phyloP scores from a whole-genome alignment of 495 filamentous ascomycete species.

The Penicillium paradoxum region DNA sequence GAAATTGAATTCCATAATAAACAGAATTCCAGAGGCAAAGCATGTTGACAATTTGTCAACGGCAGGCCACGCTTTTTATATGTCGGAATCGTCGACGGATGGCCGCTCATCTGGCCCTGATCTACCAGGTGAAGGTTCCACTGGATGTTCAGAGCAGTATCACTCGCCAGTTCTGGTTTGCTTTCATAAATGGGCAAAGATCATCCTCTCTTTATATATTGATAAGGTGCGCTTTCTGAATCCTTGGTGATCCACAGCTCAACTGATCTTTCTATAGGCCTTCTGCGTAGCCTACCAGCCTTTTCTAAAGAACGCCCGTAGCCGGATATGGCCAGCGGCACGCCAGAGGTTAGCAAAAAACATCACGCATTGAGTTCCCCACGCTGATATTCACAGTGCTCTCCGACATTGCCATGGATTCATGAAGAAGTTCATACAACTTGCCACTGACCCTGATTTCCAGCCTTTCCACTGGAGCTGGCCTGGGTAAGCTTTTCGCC shows the following conservation, averaged over 20 bases:
- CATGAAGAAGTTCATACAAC: conserved; percentile 50
- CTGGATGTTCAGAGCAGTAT: conserved; percentile 42
- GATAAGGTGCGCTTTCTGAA: conserved; percentile 33
- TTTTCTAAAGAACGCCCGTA: conserved; percentile 53
- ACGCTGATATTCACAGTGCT: conserved; percentile 34
- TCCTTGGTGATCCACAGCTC: too few species aligned
- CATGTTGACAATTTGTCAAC: conserved; percentile 6
- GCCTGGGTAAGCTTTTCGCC: conserved; percentile 33
- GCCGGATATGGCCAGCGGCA: conserved; percentile 48
- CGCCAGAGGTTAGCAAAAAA: conserved; percentile 40
- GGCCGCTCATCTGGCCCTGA: conserved; percentile 22
- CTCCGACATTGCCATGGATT: conserved; percentile 52
- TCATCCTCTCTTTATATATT: conserved; percentile 41
- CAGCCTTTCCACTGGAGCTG: conserved; percentile 57
- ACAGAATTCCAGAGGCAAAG: conserved; percentile 34
- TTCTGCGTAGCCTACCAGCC: conserved; percentile 54
- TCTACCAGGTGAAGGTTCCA: conserved; percentile 34
- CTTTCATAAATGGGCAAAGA: conserved; percentile 46
- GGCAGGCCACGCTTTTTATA: conserved; percentile 23
- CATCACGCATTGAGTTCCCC: neutral
- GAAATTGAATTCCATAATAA: conserved; percentile 40
- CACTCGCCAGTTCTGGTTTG: conserved; percentile 40
- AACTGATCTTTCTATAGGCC: conserved; percentile 24
- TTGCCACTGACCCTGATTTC: conserved; percentile 49
- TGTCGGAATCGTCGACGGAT: conserved; percentile 30